Base-by-base conservation (phyloP, 805 yeast species). In the Lachancea waltii region DNA sequence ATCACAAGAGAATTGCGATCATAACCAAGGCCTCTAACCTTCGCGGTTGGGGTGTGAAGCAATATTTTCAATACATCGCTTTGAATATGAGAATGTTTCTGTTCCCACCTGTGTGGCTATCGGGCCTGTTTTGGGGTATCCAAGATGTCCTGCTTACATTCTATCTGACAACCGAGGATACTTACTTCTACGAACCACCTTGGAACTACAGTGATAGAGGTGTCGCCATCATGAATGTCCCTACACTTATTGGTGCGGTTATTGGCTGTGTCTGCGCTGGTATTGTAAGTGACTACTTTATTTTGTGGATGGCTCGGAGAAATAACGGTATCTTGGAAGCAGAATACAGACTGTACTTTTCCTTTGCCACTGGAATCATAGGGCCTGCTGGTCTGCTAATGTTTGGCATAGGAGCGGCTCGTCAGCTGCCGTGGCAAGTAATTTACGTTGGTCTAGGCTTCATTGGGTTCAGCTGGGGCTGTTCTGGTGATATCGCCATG, bases 61-160 rank as follows among this genome's bases (percentile, higher is more conserved):
- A 82, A 54, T 82, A 82, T 54, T 47, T 72, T 46, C 56, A 65
- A 40, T 72, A 80, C 35, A 60, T 82, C 20, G 40, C 59, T 11
- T 51, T 69, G 43, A 72, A 73, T 56, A 57, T 76, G 44, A 68
- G 75, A 46, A 79, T 78, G 54, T 75, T 78, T 46, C 64, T 67
- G 46, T 77, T 76, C 53, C 85, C 85, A 2, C 81, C 84, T 2
- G 79, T 77, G 10, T 62, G 79, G 49, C 62, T 75, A 17, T 75
- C 83, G 2, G 85, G 85, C 35, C 43, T 79, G n/a, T 75, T 81
- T 46, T 83, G 90, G 90, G 90, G 90, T 31, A 67, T 77, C 41
- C 90, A 82, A 56, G 86, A 81, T 53, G 83, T 86, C 0, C 78
- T 81, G 53, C 67, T 82, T 46, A 75, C 89, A 0, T 82, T 83